Evolutionary conservation across 169 alveolate genomes (phyloP), one percentile per base, ranked within the genome.

Genomic region (Theileria equi): DNA sequence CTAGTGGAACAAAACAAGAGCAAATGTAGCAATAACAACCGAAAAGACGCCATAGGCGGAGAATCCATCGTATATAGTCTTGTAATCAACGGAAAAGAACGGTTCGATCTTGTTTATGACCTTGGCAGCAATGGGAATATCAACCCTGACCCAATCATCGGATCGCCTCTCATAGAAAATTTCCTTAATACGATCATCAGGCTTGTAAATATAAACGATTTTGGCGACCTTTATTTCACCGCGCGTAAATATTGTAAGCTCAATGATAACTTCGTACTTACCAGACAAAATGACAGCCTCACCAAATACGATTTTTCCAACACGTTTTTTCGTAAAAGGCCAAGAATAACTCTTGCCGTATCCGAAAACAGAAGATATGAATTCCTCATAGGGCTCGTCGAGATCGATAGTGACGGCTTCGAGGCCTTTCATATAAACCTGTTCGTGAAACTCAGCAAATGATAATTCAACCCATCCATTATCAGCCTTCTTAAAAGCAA

Each of bases 151-250:
- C 59, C 59, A 49, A 19, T 49, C 31, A 3, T 17, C 59, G 59
- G 26, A 35, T 8, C 13, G 17, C 17, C 26, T 19, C 23, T 49
- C 23, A 40, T 28, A 49, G 59, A 28, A 49, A 29, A 8, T 8
- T 40, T 49, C 59, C 59, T 49, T 49, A 23, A 49, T 28, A 19
- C 59, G 26, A n/a, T 21, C 17, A 29, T 49, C 59, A 49, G 43
- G 43, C 6, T n/a, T 10, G 29, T 5, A 49, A 40, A 49, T 28
- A 40, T 49, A 49, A 40, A 28, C 53, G 59, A 49, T 35, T 10
- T 8, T 49, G 3, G 31, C 59, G 45, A 49, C 53, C 23, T 49
- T 49, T 40, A 28, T 49, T 23, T 3, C 53, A 49, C 31, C 59
- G 29, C 43, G 31, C 8, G 31, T 40, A 17, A 3, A 49, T 7